Evolutionary conservation across 768 basidiomycete species (phyloP), one percentile per base, ranked within the genome.

Genomic region (Amanita pallidorosea): DNA sequence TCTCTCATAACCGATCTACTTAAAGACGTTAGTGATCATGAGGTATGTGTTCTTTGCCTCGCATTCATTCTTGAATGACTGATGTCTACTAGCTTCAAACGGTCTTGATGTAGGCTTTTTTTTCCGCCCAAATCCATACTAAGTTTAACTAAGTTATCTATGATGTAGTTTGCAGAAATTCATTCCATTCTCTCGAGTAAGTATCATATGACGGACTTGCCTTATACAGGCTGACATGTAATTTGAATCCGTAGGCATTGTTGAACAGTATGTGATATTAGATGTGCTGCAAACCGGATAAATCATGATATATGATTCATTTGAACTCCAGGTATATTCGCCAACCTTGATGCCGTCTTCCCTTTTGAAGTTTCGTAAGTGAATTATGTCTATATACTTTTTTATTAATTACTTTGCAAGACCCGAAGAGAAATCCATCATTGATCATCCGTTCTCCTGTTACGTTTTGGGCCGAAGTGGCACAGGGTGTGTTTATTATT

Each of bases 401-500:
- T 12, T 36, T 34, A 33, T 17, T 37, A 0, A 47, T 22, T 15
- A 15, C 35, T 33, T 35, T 13, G 2, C n/a, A 49, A 74, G 73
- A 6, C 61, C 72, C 0, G 65, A 71, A 42, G 80, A 85, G 57
- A 71, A 72, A 56, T 67, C 64, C 54, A 81, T 85, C 11, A 74
- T 83, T 15, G 75, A 83, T 40, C 75, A 83, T 55, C 65, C 66
- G 0, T 65, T 72, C 5, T 83, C 83, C 0, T 84, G 79, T 54
- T 83, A 79, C 59, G 81, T 85, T 27, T 60, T 84, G 7, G 83
- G 85, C 0, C 69, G 85, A 22, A 85, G 84, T 57, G 85, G 85
- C 2, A 87, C 85, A 0, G 85, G 85, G 85, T 84, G 56, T 11
- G 71, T 57, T 49, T 0, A 3, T 43, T 50, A 43, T 6, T 38